These are phyloP conservation scores for Raddia distichophylla DNA, from an alignment of 176 grass and related monocot genomes.

Conservation along the genomic window DNA sequence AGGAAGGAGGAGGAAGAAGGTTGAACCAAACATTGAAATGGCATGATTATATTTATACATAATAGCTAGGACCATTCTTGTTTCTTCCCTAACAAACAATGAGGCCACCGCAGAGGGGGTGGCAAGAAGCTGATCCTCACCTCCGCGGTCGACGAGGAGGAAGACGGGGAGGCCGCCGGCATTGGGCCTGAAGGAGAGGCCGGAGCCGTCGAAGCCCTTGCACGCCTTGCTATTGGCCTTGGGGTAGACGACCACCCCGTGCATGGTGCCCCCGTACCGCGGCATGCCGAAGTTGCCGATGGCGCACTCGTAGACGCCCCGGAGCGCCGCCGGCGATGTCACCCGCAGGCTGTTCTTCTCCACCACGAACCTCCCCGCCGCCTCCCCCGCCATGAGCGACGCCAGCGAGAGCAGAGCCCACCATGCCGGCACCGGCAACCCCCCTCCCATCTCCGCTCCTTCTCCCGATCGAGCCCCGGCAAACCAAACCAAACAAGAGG, in stretches of 20 bases:
- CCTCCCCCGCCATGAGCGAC: neutral
- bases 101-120: neutral
- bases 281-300: constrained; percentile 95
- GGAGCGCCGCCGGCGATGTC: constrained; percentile 65
- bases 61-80: neutral
- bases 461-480: neutral
- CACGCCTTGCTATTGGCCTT: constrained; percentile 73
- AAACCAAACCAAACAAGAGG: too few species aligned
- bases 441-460: neutral
- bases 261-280: constrained; percentile 88
- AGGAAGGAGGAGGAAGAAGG: neutral
- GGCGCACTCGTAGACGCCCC: constrained; percentile 75
- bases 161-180: constrained; percentile 68
- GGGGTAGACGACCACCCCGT: constrained; percentile 75
- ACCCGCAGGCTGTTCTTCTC: constrained; percentile 92
- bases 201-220: constrained; percentile 56
- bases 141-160: constrained; percentile 80
- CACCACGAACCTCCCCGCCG: constrained; percentile 71
- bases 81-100: neutral
- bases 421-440: neutral
- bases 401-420: neutral
- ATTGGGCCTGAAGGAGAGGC: constrained; percentile 69
- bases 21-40: neutral
- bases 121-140: neutral
- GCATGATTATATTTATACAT: neutral